Conservation (phyloP, 345 rosid genomes). For the Combretum micranthum region DNA sequence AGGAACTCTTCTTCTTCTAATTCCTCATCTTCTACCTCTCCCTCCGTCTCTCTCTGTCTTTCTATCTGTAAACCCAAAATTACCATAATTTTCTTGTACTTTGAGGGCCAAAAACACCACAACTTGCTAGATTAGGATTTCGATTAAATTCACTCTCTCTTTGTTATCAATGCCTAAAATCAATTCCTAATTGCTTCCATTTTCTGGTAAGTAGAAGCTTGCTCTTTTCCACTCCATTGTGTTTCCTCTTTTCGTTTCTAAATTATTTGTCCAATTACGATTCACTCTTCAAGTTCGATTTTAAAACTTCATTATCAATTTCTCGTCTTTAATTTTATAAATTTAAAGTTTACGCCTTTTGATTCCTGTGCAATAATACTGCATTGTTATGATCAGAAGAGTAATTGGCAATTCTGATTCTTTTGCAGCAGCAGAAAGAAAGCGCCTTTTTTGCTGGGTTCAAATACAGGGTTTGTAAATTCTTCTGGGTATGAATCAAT, state of each 20-base stretch:
- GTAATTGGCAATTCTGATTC: slow-evolving; percentile 21
- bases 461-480: slow-evolving; percentile 53
- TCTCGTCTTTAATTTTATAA: slow-evolving; percentile 30
- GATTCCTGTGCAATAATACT: slow-evolving; percentile 25
- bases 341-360: slow-evolving; percentile 24
- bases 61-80: too few relatives aligned
- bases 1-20: too few relatives aligned
- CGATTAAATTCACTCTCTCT: too few relatives aligned
- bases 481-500: slow-evolving; percentile 21
- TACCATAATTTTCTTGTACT: too few relatives aligned
- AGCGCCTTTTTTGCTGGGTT: slow-evolving; percentile 25
- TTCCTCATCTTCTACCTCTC: too few relatives aligned
- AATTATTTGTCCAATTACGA: too few relatives aligned
- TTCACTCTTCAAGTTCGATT: slow-evolving; percentile 14
- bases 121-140: too few relatives aligned
- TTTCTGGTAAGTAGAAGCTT: not conserved
- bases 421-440: slow-evolving; percentile 30
- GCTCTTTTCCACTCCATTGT: slow-evolving; percentile 12
- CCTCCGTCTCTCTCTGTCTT: too few relatives aligned
- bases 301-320: slow-evolving; percentile 41
- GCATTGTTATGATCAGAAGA: slow-evolving; percentile 29
- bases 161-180: not conserved
- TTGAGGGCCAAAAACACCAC: too few relatives aligned
- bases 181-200: not conserved
- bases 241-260: slow-evolving; percentile 11